Base-by-base conservation (phyloP, 179 eudicot species). In the Actinidia polygama region DNA sequence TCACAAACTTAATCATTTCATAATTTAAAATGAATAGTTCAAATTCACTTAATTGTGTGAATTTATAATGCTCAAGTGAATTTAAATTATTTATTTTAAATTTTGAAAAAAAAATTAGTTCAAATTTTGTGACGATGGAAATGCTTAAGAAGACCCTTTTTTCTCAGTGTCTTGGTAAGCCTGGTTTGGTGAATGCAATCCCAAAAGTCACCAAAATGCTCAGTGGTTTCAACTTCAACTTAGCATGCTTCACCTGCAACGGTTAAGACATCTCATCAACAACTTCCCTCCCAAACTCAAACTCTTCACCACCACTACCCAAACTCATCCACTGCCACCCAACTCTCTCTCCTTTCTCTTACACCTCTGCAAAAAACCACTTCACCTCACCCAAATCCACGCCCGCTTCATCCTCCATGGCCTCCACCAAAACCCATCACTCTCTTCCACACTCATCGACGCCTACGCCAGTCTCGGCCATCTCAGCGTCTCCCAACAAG, bases 321-420 rank as follows among this genome's bases (percentile, higher is more conserved):
- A 57, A 80, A 36, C 53, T 75, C 85, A 74, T 19, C n/a, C n/a
- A n/a, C n/a, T n/a, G n/a, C 51, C 81, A 54, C 78, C 80, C 74
- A 85, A 84, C 26, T 62, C 80, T 46, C 78, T 88, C 24, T 75
- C 85, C 62, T 85, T 88, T 79, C 88, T 85, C 84, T 64, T 88
- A 63, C 68, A 75, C 11, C 85, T 84, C 78, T 85, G 87, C 84
- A 81, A 85, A 71, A 55, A 83, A 51, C 88, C 86, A 12, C 73
- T 75, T 5, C 83, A 81, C 64, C 90, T 88, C 78, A 82, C 79
- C 68, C 87, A 88, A 88, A 82, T 81, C 57, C 90, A 85, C 75
- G 90, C 88, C 70, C 82, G 88, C 69, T 88, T 73, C 63, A 79
- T 84, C 76, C 85, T 88, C 78, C 88, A 85, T 81, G 88, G 88